Evolutionary conservation across 305 asterid species (phyloP).

Genomic region (Fraxinus angustifolia): DNA sequence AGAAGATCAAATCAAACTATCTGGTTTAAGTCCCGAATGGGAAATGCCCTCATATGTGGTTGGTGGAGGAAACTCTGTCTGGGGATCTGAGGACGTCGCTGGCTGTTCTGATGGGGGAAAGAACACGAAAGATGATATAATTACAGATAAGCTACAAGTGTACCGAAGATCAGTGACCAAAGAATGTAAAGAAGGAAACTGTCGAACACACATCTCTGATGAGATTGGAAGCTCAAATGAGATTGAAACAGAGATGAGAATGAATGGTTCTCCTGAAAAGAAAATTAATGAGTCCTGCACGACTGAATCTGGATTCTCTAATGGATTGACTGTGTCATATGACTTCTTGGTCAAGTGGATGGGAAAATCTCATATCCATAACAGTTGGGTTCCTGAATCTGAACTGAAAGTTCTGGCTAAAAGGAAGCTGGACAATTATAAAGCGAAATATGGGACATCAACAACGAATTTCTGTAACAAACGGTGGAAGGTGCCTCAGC

Average conservation of each 20-base stretch:
- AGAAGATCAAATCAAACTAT: constrained; percentile 31
- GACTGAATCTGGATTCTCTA: constrained; percentile 34
- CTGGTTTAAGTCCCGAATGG: constrained; percentile 35
- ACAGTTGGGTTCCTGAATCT: constrained; percentile 83
- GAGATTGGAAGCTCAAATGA: constrained; percentile 43
- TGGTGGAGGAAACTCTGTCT: constrained; percentile 30
- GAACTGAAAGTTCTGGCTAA: constrained; percentile 78
- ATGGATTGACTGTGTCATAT: constrained; percentile 35
- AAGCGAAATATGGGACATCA: constrained; percentile 73
- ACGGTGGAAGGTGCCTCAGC: constrained; percentile 86
- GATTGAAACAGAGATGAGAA: constrained; percentile 31
- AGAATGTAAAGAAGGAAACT: constrained; percentile 37
- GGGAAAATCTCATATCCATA: constrained; percentile 87
- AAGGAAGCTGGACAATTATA: constrained; percentile 87
- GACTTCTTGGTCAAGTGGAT: constrained; percentile 97
- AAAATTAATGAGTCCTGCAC: constrained; percentile 36
- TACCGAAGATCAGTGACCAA: constrained; percentile 52
- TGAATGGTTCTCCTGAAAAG: constrained; percentile 32
- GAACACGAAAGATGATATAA: constrained; percentile 30
- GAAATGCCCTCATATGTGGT: constrained; percentile 37
- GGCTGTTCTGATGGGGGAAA: constrained; percentile 42
- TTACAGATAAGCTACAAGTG: constrained; percentile 47
- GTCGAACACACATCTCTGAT: constrained; percentile 27
- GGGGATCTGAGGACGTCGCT: constrained; percentile 41
- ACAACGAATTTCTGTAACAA: constrained; percentile 71